These are phyloP conservation scores for Alternaria gaisen DNA, from an alignment of 2,329 filamentous ascomycete species.

Conservation along the genomic window DNA sequence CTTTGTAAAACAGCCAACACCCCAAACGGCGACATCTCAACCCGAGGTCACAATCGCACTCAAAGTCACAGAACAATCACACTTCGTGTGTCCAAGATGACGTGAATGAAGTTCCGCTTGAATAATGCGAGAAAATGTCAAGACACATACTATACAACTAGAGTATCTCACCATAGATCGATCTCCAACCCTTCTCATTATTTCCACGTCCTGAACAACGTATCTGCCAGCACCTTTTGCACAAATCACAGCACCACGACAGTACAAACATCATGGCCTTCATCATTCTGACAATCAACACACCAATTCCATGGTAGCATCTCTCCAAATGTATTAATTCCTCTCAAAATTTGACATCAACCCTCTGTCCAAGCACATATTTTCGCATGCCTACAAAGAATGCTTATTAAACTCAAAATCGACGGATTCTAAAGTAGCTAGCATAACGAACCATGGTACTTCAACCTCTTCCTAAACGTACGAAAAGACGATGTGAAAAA, in stretches of 20 bases:
- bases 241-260: slow-evolving; percentile 2
- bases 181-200: neutral
- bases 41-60: too few species aligned
- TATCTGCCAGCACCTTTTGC: neutral
- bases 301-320: neutral
- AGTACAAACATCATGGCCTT: slow-evolving; percentile 9
- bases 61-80: neutral
- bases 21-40: neutral
- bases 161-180: neutral
- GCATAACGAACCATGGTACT: slow-evolving; percentile 2
- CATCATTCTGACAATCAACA: neutral
- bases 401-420: neutral
- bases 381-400: too few species aligned
- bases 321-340: too few species aligned
- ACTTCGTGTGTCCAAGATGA: neutral
- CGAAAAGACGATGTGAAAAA: slow-evolving; percentile 1
- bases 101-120: neutral
- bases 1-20: neutral
- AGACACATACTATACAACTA: neutral
- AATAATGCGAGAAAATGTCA: neutral
- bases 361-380: too few species aligned
- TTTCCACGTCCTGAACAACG: neutral
- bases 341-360: too few species aligned
- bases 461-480: neutral
- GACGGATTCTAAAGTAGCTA: neutral